These are phyloP conservation scores for Chytriomyces sp. DNA, from an alignment of 192 early-diverging fungal genomes.

Conservation along the genomic window DNA sequence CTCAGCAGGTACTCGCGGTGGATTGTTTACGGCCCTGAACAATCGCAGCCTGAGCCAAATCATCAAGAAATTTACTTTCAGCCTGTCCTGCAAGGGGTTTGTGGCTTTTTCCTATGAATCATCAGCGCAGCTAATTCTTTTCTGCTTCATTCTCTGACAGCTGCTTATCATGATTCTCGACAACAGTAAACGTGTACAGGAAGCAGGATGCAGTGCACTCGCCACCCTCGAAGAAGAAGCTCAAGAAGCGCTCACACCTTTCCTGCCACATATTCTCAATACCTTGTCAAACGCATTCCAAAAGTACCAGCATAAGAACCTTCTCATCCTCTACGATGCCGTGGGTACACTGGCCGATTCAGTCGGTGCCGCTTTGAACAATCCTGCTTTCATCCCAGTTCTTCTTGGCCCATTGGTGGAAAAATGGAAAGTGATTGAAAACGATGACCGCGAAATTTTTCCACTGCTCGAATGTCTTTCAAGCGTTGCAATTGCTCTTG, in stretches of 20 bases:
- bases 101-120: constrained; percentile 39
- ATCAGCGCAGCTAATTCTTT: constrained; percentile 6
- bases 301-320: constrained; percentile 95
- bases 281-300: constrained; percentile 81
- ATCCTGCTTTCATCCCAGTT: constrained; percentile 77
- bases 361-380: constrained; percentile 81
- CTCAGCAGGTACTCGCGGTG: constrained; percentile 90
- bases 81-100: constrained; percentile 76
- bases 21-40: constrained; percentile 52
- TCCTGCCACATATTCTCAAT: constrained; percentile 84
- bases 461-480: constrained; percentile 93
- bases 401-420: constrained; percentile 87
- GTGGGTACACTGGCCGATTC: constrained; percentile 97
- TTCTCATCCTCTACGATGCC: constrained; percentile 95
- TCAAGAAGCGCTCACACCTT: constrained; percentile 77
- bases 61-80: constrained; percentile 76
- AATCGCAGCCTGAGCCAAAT: constrained; percentile 50
- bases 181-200: constrained; percentile 98
- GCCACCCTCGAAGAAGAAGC: constrained; percentile 97
- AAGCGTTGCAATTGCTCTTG: constrained; percentile 84
- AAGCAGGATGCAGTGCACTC: constrained; percentile 94
- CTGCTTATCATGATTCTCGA: constrained; percentile 80
- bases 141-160: constrained; percentile 23
- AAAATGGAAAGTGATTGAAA: constrained; percentile 81
- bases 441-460: constrained; percentile 92